A percentile compares a stretch with the other conserved stretches of the same genome.
Evolutionary conservation across 2,329 filamentous ascomycete genomes (phyloP).

Genomic region (Knufia petricola): DNA sequence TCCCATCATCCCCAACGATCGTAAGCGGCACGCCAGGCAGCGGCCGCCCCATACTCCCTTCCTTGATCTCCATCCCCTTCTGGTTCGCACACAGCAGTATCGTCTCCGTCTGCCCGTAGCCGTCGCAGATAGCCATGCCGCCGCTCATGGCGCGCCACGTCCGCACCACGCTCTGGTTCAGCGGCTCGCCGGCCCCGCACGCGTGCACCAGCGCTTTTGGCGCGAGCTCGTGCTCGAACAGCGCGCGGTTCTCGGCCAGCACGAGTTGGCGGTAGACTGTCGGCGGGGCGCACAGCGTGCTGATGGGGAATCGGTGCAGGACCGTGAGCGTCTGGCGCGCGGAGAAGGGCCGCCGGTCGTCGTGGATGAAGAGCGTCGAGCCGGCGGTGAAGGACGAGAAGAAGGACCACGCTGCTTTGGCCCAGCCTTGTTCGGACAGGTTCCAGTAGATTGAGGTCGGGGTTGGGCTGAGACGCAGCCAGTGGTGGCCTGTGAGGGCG

Average conservation of each 20-base stretch:
- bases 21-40: constrained; percentile 30
- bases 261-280: constrained; percentile 35
- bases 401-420: constrained; percentile 35
- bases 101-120: constrained; percentile 35
- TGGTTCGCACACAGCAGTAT: constrained; percentile 34
- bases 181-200: constrained; percentile 31
- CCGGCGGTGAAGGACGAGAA: constrained; percentile 34
- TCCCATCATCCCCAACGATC: constrained; percentile 28
- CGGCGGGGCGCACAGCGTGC: constrained; percentile 33
- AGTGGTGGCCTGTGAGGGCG: constrained; percentile 32
- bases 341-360: constrained; percentile 30
- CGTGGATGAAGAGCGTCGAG: constrained; percentile 33
- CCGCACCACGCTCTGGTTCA: constrained; percentile 33
- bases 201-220: constrained; percentile 29
- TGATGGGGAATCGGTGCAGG: constrained; percentile 32
- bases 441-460: constrained; percentile 30
- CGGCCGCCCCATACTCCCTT: constrained; percentile 34
- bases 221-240: constrained; percentile 21
- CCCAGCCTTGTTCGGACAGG: constrained; percentile 35
- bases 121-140: constrained; percentile 31
- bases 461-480: constrained; percentile 29
- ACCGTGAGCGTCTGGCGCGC: constrained; percentile 26
- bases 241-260: constrained; percentile 25
- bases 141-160: constrained; percentile 30
- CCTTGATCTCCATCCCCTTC: constrained; percentile 26